These are phyloP conservation scores for Fraxinus angustifolia DNA, from an alignment of 305 asterid genomes.

Conservation along the genomic window DNA sequence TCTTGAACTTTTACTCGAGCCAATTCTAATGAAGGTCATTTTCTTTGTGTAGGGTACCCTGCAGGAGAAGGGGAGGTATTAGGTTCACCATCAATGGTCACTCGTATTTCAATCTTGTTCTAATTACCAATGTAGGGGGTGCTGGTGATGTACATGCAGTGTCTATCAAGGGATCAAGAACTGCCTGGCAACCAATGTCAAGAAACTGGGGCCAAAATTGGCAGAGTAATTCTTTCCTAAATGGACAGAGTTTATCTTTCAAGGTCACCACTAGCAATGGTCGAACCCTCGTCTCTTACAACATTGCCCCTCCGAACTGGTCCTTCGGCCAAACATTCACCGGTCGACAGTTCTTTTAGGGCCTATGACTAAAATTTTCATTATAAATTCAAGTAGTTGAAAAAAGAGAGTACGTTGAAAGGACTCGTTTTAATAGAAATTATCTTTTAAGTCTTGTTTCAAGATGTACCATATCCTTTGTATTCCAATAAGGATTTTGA, in stretches of 20 bases:
- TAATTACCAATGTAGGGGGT: slow-evolving; percentile 29
- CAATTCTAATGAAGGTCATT: background rate
- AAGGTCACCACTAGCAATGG: slow-evolving; percentile 76
- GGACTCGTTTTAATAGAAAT: background rate
- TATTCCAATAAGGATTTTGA: background rate
- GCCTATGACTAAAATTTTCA: slow-evolving; percentile 2
- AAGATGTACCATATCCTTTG: background rate
- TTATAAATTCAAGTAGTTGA: background rate
- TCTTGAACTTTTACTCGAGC: background rate
- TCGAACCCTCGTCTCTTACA: slow-evolving; percentile 68
- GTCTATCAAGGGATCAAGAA: slow-evolving; percentile 75
- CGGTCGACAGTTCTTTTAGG: slow-evolving; percentile 48
- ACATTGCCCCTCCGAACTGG: slow-evolving; percentile 65
- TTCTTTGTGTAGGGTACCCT: slow-evolving; percentile 54
- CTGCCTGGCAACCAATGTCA: slow-evolving; percentile 84
- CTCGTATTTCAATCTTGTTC: slow-evolving; percentile 78
- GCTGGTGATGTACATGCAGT: slow-evolving; percentile 78
- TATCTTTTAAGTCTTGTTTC: background rate
- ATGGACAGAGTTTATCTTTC: slow-evolving; percentile 81
- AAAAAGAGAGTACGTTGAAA: too few relatives aligned
- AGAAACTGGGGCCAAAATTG: slow-evolving; percentile 96
- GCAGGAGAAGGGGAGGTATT: slow-evolving; percentile 84
- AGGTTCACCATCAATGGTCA: slow-evolving; percentile 86
- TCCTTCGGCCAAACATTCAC: slow-evolving; percentile 76
- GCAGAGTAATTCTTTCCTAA: slow-evolving; percentile 80